Evolutionary conservation across 2,329 filamentous ascomycete species (phyloP).

Genomic region (Colletotrichum sojae): DNA sequence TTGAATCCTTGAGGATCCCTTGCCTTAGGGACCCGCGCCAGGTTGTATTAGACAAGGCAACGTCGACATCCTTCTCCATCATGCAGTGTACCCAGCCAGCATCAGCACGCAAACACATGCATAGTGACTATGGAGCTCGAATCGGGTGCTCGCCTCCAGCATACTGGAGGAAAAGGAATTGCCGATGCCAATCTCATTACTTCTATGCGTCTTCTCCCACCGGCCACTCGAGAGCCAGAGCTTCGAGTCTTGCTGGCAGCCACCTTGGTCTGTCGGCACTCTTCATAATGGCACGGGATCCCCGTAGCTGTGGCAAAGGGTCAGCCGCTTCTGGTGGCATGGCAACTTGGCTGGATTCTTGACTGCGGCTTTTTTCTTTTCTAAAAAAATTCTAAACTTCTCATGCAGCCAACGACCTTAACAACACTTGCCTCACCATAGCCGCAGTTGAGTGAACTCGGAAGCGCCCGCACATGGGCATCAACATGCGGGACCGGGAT

Average conservation of each 20-base stretch:
- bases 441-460: not conserved
- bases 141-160: not conserved
- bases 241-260: not conserved
- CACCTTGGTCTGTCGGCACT: not conserved
- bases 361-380: not conserved
- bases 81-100: conserved; percentile 18
- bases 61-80: conserved; percentile 14
- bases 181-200: conserved; percentile 2
- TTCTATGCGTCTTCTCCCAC: not conserved
- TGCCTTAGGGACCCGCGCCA: conserved; percentile 3
- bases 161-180: conserved; percentile 1
- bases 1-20: conserved; percentile 25
- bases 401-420: not conserved
- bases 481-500: not conserved
- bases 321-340: no score
- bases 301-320: no score
- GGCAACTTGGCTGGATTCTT: not conserved
- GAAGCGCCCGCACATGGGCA: not conserved
- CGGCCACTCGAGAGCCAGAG: not conserved
- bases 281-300: not conserved
- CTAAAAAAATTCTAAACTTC: not conserved
- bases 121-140: conserved; percentile 3
- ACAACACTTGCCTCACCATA: no score
- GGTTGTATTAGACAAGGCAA: conserved; percentile 14
- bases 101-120: conserved; percentile 20